Base-by-base conservation (phyloP, 2,329 filamentous ascomycete genomes). In the Zasmidium citrigriseum region DNA sequence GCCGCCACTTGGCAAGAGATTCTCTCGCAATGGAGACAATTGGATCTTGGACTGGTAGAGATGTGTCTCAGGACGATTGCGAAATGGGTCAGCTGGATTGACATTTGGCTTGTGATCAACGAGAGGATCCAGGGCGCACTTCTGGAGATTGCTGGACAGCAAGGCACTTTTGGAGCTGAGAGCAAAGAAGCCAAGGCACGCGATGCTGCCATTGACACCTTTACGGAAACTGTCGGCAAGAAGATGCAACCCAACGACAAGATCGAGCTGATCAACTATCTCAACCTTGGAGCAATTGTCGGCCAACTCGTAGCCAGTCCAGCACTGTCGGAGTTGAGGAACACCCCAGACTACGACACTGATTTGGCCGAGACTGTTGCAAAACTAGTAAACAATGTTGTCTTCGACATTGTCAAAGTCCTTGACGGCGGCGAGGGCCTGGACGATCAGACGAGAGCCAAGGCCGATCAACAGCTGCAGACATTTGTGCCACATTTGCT, bases 71-170 rank as follows among this genome's bases (percentile, higher is more conserved):
- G 89, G 76, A 89, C 92, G n/a, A 86, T 99, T 64, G 92, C 91
- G 38, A 95, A 93, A 74, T 99, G 95, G 93, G 92, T 96, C 60
- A 96, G 92, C 82, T 99, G 95, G 95, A 96, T 96, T 70, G 95
- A 98, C 72, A 98, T 99, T 68, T 90, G 89, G 52, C 81, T 99
- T 57, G 87, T 99, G 46, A 91, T 99, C 68, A 96, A 96, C 75
- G 86, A 93, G 72, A 85, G 88, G 54, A 95, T 96, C 83, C 86
- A 98, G 69, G 87, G 84, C 71, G 83, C 92, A 50, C 82, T 99
- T 59, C 88, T 97, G 69, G 89, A 95, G 64, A 85, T 98, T 64
- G 89, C 96, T 56, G 91, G 90, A n/a, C 89, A 74, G 81, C 86
- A 75, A 75, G 83, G 70, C 83, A 86, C 73, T 71, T 82, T 63